Evolutionary conservation across 768 basidiomycete species (phyloP), one percentile per base, ranked within the genome.

Genomic region (Lactarius pseudohatsudake): DNA sequence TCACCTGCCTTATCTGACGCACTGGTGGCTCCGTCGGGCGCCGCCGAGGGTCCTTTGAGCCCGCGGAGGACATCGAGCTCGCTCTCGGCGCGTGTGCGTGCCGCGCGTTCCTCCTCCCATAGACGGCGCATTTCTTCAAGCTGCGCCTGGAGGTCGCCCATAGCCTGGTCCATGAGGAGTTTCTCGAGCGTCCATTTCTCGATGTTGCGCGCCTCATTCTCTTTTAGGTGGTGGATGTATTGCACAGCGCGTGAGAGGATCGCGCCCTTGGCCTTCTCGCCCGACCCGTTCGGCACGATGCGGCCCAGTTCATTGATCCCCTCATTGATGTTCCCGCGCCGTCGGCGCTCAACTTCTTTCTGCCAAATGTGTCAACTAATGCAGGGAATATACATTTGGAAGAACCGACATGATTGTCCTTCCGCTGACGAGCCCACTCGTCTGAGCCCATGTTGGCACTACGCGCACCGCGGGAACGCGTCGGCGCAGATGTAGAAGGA

Each of bases 271-370:
- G 90, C 89, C 72, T 91, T 92, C 75, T 94, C 92, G 36, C 92
- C 91, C 0, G 90, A 87, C 32, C 88, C 91, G 70, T 88, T 91
- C 4, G 96, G 96, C 11, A 98, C 89, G 71, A 96, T 91, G 0
- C 88, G 85, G 0, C 91, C 90, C 18, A 98, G 87, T 72, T 92
- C 90, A 73, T 91, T 94, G 79, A 99, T 97, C 0, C 96, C 96
- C 69, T 96, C 91, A 77, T 96, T 97, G 78, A 99, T 98, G 71
- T 94, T 94, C 20, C 95, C 95, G 57, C 96, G 84, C 61, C 96
- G 89, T 43, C 94, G 86, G 61, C 96, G 90, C 76, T 99, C 96
- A 15, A 98, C 95, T 79, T 98, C 95, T 92, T 98, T 98, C 96
- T 98, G 79, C 60, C 69, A 16, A 7, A 36, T 30, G n/a, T 41